Conservation (phyloP, 768 basidiomycete genomes). For the Auriscalpium orientale region DNA sequence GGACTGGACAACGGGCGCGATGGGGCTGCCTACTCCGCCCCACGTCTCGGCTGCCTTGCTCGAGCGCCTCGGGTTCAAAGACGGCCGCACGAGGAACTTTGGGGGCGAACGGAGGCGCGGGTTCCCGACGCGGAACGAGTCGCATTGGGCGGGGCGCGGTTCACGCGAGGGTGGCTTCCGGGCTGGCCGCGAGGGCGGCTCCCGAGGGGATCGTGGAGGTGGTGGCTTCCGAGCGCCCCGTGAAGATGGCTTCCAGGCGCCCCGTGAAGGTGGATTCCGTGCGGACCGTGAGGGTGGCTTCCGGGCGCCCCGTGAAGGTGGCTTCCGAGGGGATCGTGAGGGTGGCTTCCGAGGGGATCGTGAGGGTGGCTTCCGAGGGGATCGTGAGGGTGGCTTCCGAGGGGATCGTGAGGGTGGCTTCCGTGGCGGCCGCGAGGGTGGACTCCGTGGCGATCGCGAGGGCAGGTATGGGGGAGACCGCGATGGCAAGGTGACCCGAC, state of each 20-base stretch:
- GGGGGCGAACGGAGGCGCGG: background rate
- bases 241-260: background rate
- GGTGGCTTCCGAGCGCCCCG: background rate
- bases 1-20: conserved; percentile 11
- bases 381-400: background rate
- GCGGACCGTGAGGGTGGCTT: background rate
- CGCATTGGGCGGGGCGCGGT: background rate
- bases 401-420: background rate
- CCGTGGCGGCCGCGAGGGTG: background rate
- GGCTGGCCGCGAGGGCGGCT: background rate
- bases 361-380: background rate
- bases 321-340: background rate
- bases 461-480: background rate
- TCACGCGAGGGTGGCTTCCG: background rate
- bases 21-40: conserved; percentile 5
- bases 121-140: background rate
- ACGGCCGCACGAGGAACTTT: background rate
- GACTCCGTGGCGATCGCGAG: background rate
- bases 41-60: conserved; percentile 8
- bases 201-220: background rate
- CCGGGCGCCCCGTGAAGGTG: background rate
- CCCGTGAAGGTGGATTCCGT: background rate
- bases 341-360: background rate
- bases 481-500: background rate
- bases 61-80: conserved; percentile 3